phyloP scores from a whole-genome alignment of 495 filamentous ascomycete species.

The Halenospora varia region DNA sequence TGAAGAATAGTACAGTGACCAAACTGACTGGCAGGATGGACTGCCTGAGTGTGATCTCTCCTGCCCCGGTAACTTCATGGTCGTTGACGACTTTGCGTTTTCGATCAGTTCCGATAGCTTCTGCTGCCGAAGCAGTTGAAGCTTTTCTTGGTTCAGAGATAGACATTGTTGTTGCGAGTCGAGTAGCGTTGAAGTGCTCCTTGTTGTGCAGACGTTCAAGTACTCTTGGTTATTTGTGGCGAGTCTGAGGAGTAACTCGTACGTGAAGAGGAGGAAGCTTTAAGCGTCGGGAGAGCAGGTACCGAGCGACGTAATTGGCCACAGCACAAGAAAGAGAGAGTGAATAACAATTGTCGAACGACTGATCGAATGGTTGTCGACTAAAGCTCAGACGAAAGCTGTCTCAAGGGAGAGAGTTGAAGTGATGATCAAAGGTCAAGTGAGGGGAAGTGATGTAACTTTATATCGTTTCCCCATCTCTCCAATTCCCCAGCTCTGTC shows the following conservation, averaged over 20 bases:
- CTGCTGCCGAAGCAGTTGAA: neutral
- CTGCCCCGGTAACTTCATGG: conserved; percentile 43
- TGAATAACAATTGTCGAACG: too few species aligned
- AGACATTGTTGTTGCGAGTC: too few species aligned
- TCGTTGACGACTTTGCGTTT: conserved; percentile 21
- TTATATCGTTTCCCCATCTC: neutral
- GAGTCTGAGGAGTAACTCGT: too few species aligned
- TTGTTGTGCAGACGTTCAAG: too few species aligned
- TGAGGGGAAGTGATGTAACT: neutral
- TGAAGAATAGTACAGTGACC: conserved; percentile 33
- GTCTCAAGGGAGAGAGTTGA: neutral
- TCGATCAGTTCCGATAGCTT: neutral
- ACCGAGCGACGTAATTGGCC: too few species aligned
- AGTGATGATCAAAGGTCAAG: neutral
- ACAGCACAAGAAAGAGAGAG: too few species aligned
- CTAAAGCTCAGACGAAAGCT: neutral
- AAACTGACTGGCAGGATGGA: conserved; percentile 46
- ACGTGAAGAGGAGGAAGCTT: too few species aligned
- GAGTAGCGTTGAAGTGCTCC: too few species aligned
- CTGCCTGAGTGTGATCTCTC: conserved; percentile 48
- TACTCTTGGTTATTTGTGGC: too few species aligned
- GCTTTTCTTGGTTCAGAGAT: neutral
- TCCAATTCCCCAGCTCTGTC: neutral
- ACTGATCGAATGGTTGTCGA: too few species aligned
- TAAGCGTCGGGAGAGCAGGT: too few species aligned